Evolutionary conservation across 1,139 yeast species (phyloP), one percentile per base, ranked within the genome.

Genomic region (Blastobotrys serpentis): DNA sequence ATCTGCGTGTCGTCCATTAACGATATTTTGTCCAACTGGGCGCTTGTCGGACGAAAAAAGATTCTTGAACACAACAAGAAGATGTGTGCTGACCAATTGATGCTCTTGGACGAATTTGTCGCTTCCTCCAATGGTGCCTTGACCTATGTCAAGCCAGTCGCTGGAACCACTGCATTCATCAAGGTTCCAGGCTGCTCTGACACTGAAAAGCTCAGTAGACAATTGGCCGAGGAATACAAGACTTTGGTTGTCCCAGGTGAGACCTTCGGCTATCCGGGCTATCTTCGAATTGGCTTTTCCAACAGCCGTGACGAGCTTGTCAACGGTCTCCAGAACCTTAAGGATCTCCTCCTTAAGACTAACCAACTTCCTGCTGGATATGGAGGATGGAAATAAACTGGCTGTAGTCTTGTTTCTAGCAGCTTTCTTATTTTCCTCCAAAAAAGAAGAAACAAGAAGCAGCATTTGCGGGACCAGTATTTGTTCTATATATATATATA

Each of bases 191-290:
- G 60, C 10, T 59, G 60, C 2, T 50, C 56, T 10, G 60, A 72
- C 46, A 70, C 81, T 2, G 57, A 54, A 40, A 55, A 62, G 6
- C 61, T 79, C 55, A 68, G 76, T 30, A 56, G 54, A 16, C 69
- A 67, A 8, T 59, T 79, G 38, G 76, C 76, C 3, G 65, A 60
- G 11, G 54, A 67, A 17, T 57, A 68, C 52, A 55, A 60, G 10
- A 68, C 73, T 0, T 63, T 79, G 50, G 60, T 70, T 36, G 79
- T 76, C 4, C 84, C 84, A 1, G 82, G 83, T 1, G 81, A 77
- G 52, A 69, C 72, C 2, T 78, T 79, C 57, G 65, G 64, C 22
- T 53, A 60, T 17, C 69, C 71, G 1, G 80, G 79, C 0, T 73
- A 60, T 51, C 52, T 78, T 19, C 64, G 84, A 36, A 60, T 79